A percentile compares a stretch with the other conserved stretches of the same genome.
phyloP scores from a whole-genome alignment of 2,329 filamentous ascomycete genomes.

The Colletotrichum abscissum region DNA sequence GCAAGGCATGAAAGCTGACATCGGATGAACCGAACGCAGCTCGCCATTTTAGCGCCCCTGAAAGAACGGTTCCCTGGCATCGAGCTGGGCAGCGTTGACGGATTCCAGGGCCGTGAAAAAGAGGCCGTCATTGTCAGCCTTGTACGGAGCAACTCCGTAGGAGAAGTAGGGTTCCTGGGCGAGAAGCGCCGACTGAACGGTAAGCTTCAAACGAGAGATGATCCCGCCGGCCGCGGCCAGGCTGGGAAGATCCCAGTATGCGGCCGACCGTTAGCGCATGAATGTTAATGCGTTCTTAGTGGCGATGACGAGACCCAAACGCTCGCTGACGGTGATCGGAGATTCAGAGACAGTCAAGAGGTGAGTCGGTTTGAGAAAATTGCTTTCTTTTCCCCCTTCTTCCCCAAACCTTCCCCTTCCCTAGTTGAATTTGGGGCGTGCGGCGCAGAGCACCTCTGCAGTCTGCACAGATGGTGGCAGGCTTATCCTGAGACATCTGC shows the following conservation, averaged over 20 bases:
- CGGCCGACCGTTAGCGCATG: slow-evolving; percentile 25
- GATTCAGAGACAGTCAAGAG: slow-evolving; percentile 93
- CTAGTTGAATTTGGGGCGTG: slow-evolving; percentile 10
- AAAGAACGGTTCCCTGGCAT: slow-evolving; percentile 86
- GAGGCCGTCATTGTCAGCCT: slow-evolving; percentile 93
- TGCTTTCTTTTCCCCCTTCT: slow-evolving; percentile 27
- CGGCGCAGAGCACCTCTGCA: slow-evolving; percentile 17
- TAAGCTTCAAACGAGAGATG: slow-evolving; percentile 55
- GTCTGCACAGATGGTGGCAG: slow-evolving; percentile 17
- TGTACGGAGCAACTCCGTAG: slow-evolving; percentile 89
- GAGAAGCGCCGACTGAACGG: slow-evolving; percentile 94
- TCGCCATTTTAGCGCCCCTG: slow-evolving; percentile 81
- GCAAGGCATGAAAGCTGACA: slow-evolving; percentile 36
- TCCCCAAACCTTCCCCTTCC: not conserved
- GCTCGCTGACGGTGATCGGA: slow-evolving; percentile 90
- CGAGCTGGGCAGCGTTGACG: slow-evolving; percentile 96
- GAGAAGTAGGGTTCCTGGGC: slow-evolving; percentile 91
- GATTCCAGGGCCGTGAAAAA: slow-evolving; percentile 97
- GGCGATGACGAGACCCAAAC: slow-evolving; percentile 94
- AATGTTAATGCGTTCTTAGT: slow-evolving; percentile 71
- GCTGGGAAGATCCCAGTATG: slow-evolving; percentile 16
- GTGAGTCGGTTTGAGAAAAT: slow-evolving; percentile 64
- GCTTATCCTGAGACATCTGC: slow-evolving; percentile 24
- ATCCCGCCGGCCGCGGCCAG: not conserved
- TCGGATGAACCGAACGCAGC: slow-evolving; percentile 54